These are phyloP conservation scores for Pueraria montana DNA, from an alignment of 306 rosid genomes.

Conservation along the genomic window DNA sequence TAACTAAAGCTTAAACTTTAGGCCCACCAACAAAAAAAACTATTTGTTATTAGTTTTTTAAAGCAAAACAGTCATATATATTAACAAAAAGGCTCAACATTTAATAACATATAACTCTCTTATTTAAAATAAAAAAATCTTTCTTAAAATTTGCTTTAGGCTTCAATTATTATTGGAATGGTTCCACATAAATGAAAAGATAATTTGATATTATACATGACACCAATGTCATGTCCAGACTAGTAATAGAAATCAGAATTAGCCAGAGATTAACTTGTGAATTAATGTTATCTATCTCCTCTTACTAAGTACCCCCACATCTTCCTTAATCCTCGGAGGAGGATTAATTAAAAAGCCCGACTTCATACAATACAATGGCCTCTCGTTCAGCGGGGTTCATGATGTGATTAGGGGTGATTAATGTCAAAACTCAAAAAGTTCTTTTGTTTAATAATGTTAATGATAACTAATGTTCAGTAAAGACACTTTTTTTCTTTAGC, in stretches of 20 bases:
- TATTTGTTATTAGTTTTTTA: no score
- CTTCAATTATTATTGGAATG: no score
- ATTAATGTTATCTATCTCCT: not conserved
- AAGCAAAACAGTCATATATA: no score
- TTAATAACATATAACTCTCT: no score
- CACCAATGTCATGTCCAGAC: no score
- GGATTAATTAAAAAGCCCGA: not conserved
- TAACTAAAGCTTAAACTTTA: no score
- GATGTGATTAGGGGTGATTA: constrained; percentile 25
- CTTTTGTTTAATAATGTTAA: constrained; percentile 8
- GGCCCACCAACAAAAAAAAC: no score
- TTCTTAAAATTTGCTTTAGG: no score
- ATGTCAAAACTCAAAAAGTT: constrained; percentile 29
- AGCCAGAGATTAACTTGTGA: not conserved
- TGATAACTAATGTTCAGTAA: constrained; percentile 21
- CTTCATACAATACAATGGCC: not conserved
- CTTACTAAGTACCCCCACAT: not conserved
- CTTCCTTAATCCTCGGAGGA: constrained; percentile 2
- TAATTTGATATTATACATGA: no score
- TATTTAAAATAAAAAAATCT: no score
- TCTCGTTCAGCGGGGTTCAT: not conserved
- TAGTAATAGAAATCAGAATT: not conserved
- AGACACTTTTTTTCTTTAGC: constrained; percentile 41
- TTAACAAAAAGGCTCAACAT: no score
- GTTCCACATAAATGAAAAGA: no score